Base-by-base conservation (phyloP, 345 rosid genomes). In the Pelargonium nanum region DNA sequence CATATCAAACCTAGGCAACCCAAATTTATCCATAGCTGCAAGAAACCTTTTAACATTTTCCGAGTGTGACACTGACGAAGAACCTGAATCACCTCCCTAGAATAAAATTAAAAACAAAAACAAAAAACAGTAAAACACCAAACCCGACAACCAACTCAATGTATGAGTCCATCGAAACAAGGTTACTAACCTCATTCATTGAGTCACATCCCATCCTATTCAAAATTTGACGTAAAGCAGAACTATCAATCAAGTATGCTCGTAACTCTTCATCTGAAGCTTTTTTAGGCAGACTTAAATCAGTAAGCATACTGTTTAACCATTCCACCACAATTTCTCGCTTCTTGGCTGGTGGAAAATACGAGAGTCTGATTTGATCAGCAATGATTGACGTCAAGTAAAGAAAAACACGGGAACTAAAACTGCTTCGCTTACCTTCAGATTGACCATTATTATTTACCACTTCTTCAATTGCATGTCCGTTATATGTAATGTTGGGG, bases 1-100 rank as follows among this genome's bases (percentile, higher is more conserved):
- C 34, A 76, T 61, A 58, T 85, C 84, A 66, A 92, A 87, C 59
- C 74, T 72, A 20, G 89, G 85, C 52, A 87, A 72, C 66, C 87
- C 88, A 74, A 82, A 15, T 40, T 85, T 81, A 69, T 84, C 91
- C 85, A 89, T 68, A 28, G 72, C 67, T 22, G 78, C 70, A 59
- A 87, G 76, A 75, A 92, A 89, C 69, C 66, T 75, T 20, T 69
- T 77, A 61, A 83, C 77, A 73, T 77, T 78, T 67, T 81, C 87
- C 26, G 65, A 21, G 53, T 24, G 54, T 54, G 80, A 74, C 58
- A 60, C 71, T 51, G 67, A 62, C 44, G 76, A 66, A 40, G 64
- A 53, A 70, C 71, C 67, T 34, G 60, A 70, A 72, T 73, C 63
- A 53, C 75, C 77, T 71, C 68, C 88, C 96, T 88, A 24, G 8